These are phyloP conservation scores for Cryphonectria naterciae DNA, from an alignment of 2,329 filamentous ascomycete genomes.

Conservation along the genomic window DNA sequence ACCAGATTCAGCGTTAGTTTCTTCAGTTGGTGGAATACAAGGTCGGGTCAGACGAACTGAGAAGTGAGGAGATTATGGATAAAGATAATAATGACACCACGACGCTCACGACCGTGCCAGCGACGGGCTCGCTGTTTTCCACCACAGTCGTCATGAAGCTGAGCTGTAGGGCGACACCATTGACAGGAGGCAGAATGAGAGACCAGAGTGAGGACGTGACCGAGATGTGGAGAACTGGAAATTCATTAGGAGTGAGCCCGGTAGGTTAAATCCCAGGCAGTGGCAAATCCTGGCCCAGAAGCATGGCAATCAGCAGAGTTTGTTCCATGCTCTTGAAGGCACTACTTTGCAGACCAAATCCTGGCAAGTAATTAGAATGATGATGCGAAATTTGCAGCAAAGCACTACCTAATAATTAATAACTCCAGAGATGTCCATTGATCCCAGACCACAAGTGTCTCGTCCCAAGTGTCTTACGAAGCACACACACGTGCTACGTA, in stretches of 20 bases:
- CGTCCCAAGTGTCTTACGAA: background rate
- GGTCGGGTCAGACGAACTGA: background rate
- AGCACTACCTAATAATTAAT: background rate
- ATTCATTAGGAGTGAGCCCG: background rate
- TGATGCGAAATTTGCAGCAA: background rate
- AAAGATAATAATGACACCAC: conserved; percentile 28
- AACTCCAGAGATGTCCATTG: background rate
- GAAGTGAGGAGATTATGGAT: conserved; percentile 30
- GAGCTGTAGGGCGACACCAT: background rate
- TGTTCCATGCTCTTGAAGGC: background rate
- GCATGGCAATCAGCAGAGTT: background rate
- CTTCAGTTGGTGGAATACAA: background rate
- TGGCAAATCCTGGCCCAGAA: background rate
- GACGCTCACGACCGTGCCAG: conserved; percentile 20
- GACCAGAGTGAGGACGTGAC: background rate
- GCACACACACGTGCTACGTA: background rate
- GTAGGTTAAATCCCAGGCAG: background rate
- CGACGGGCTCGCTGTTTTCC: background rate
- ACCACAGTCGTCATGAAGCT: background rate
- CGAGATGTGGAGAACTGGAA: background rate
- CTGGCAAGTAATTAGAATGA: background rate
- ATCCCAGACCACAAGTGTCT: background rate
- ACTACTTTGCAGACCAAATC: background rate
- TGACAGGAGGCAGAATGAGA: background rate
- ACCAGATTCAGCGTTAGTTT: background rate